Percentiles rank a stretch among this genome's conserved stretches.
These are phyloP conservation scores for Colletotrichum liriopes DNA, from an alignment of 2,329 filamentous ascomycete genomes.

Conservation along the genomic window DNA sequence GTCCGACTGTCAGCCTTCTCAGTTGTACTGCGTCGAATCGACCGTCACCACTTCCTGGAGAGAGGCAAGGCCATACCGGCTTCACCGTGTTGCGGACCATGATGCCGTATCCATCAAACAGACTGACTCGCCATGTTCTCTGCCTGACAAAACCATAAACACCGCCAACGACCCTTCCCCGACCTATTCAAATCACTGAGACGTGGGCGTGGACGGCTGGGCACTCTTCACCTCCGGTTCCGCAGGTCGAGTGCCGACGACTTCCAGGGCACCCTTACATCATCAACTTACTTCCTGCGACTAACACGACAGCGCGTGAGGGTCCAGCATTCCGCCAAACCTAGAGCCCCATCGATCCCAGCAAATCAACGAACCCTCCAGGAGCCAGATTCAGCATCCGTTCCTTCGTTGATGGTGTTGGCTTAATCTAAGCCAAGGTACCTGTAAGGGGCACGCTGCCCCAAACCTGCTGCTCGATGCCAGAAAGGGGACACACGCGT, in stretches of 20 bases:
- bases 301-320: neutral
- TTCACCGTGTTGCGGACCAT: neutral
- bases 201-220: neutral
- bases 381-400: slow-evolving; percentile 2
- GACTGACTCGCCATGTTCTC: neutral
- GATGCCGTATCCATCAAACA: neutral
- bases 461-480: slow-evolving; percentile 44
- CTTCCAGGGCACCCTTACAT: slow-evolving; percentile 20
- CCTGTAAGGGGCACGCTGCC: slow-evolving; percentile 36
- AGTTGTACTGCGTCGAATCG: neutral
- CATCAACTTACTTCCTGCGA: neutral
- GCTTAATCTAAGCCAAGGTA: slow-evolving; percentile 32
- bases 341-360: neutral
- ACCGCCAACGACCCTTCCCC: too few relatives aligned
- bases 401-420: slow-evolving; percentile 33
- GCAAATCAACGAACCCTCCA: neutral
- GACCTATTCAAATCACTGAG: neutral
- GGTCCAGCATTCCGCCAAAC: slow-evolving; percentile 3
- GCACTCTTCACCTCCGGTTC: slow-evolving; percentile 14
- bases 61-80: neutral
- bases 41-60: neutral
- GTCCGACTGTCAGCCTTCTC: neutral
- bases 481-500: slow-evolving; percentile 46
- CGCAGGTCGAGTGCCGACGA: slow-evolving; percentile 30
- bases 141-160: too few relatives aligned